These are phyloP conservation scores for Polychaeton citri DNA, from an alignment of 2,329 filamentous ascomycete species.

Conservation along the genomic window DNA sequence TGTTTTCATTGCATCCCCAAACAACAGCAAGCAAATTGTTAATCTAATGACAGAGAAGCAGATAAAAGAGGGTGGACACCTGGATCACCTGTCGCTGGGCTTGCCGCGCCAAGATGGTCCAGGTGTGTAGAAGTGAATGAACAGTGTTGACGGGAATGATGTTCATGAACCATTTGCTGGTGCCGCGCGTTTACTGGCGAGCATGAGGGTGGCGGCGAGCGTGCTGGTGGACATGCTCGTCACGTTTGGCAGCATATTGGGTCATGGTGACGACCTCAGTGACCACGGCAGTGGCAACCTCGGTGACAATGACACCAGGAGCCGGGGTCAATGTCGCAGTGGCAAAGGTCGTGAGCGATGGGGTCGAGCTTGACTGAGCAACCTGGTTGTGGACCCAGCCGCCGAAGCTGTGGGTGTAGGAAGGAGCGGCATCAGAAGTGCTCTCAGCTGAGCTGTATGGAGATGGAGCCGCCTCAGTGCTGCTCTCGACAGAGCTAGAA, in stretches of 20 bases:
- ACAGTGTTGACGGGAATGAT: conserved; percentile 3
- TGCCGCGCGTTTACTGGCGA: conserved; percentile 7
- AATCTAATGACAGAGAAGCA: conserved; percentile 1
- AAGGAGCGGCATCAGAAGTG: not conserved
- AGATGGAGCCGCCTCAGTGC: conserved; percentile 4
- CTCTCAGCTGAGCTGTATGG: conserved; percentile 1
- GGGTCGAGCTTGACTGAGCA: conserved; percentile 5
- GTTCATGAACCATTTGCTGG: no score
- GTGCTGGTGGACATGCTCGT: conserved; percentile 10
- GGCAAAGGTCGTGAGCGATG: conserved; percentile 9
- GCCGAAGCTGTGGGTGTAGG: conserved; percentile 1
- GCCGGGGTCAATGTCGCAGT: conserved; percentile 7
- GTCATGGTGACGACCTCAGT: conserved; percentile 15
- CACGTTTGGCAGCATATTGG: conserved; percentile 11
- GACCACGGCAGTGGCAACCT: conserved; percentile 12
- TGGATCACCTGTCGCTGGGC: no score
- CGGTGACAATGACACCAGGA: conserved; percentile 14
- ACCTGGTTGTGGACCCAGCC: conserved; percentile 6
- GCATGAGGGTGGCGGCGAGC: conserved; percentile 10
- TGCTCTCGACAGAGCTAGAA: conserved; percentile 3
- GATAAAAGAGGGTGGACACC: conserved; percentile 1
- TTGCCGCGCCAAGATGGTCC: conserved; percentile 1
- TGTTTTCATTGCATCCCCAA: no score
- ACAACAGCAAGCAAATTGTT: no score
- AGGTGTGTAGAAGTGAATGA: conserved; percentile 6